phyloP scores from a whole-genome alignment of 305 asterid genomes.

The Ajuga reptans region DNA sequence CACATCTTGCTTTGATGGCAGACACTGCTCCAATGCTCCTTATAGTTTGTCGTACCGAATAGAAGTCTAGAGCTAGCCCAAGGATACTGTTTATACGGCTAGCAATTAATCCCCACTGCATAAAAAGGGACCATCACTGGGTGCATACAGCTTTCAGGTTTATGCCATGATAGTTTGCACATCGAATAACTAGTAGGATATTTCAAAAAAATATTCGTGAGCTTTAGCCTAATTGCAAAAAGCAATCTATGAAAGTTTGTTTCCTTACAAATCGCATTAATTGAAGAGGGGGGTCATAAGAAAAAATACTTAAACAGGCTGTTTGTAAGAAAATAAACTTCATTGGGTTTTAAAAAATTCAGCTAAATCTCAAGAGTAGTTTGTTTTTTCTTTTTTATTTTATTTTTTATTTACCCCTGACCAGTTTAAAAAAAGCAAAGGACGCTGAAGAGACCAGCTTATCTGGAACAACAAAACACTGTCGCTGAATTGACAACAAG shows the following conservation, averaged over 20 bases:
- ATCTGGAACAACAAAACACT: conserved; percentile 94
- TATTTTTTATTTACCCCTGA: background rate
- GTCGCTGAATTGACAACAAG: conserved; percentile 78
- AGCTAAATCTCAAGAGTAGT: background rate
- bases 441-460: conserved; percentile 57
- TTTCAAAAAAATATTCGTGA: background rate
- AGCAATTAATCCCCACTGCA: conserved; percentile 93
- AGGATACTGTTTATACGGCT: conserved; percentile 90
- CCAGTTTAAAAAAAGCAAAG: background rate
- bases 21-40: conserved; percentile 67
- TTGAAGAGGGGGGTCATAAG: too few species aligned
- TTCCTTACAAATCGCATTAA: too few species aligned
- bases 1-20: conserved; percentile 69
- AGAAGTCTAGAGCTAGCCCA: conserved; percentile 83
- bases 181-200: background rate
- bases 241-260: background rate
- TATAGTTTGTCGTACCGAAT: conserved; percentile 61
- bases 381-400: too few species aligned
- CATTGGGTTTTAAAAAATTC: background rate
- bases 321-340: background rate
- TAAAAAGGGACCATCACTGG: conserved; percentile 1
- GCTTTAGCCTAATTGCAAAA: background rate
- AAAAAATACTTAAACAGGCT: background rate
- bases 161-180: background rate
- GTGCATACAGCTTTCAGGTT: conserved; percentile 15